Evolutionary conservation across 225 moss, liverwort and hornwort genomes (phyloP).

Genomic region (Lunularia cruciata): DNA sequence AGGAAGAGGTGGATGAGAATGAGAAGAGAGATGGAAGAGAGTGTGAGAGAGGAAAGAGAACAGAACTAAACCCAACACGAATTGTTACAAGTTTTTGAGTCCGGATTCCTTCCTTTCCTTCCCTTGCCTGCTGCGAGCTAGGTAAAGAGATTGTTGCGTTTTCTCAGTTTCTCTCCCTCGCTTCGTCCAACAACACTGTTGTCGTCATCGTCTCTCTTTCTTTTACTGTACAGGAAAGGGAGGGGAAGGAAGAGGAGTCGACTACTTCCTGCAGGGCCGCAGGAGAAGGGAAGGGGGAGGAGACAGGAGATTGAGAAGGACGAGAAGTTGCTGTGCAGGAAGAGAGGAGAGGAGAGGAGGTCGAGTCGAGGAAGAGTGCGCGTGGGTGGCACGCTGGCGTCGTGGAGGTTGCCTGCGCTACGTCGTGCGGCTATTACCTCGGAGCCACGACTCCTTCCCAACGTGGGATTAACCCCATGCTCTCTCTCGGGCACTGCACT

Average conservation of each 20-base stretch:
- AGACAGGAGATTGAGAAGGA: background rate
- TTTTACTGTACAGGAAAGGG: background rate
- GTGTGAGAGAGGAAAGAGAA: background rate
- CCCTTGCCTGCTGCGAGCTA: background rate
- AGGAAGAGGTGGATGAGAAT: background rate
- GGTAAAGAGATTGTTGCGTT: background rate
- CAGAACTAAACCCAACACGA: background rate
- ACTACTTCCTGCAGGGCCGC: background rate
- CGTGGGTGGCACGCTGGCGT: conserved; percentile 44
- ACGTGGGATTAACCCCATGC: conserved; percentile 33
- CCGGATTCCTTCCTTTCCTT: background rate
- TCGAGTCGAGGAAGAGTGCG: conserved; percentile 34
- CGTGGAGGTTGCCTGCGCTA: conserved; percentile 39
- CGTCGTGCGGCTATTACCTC: conserved; percentile 32
- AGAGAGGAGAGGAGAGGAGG: background rate
- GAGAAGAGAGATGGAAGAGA: background rate
- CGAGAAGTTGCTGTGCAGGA: background rate
- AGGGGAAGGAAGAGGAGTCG: too few relatives aligned
- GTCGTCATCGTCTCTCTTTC: conserved; percentile 2
- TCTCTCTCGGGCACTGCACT: conserved; percentile 9
- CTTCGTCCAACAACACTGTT: background rate
- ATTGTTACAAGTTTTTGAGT: background rate
- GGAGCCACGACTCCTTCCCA: conserved; percentile 42
- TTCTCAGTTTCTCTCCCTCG: background rate
- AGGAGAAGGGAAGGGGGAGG: background rate